Percentiles rank a stretch among this genome's conserved stretches.
phyloP scores from a whole-genome alignment of 1,284 basidiomycete genomes.

The Farysia itapuensis region DNA sequence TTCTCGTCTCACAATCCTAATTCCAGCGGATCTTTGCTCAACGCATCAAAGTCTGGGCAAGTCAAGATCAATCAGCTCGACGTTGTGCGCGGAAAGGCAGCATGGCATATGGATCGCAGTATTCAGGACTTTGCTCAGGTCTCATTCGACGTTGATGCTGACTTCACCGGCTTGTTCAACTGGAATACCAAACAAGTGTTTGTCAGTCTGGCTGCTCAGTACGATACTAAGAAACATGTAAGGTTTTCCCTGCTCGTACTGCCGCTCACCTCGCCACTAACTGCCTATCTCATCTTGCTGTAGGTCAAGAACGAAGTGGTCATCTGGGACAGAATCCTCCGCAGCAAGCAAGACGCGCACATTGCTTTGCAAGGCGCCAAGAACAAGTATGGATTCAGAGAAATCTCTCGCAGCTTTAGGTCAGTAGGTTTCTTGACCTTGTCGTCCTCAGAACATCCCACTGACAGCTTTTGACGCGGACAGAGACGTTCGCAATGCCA shows the following conservation, averaged over 20 bases:
- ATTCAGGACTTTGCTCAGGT: slow-evolving; percentile 49
- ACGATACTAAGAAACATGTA: slow-evolving; percentile 37
- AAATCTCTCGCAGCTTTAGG: slow-evolving; percentile 76
- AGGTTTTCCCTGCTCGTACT: too few relatives aligned
- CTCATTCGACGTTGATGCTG: slow-evolving; percentile 61
- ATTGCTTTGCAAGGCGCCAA: slow-evolving; percentile 68
- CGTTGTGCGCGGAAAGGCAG: slow-evolving; percentile 35
- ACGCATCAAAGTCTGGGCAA: too few relatives aligned
- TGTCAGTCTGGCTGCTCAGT: slow-evolving; percentile 60
- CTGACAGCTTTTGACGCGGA: background rate
- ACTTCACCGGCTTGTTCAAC: slow-evolving; percentile 77
- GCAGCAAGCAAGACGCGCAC: slow-evolving; percentile 72
- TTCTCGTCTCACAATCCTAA: slow-evolving; percentile 55
- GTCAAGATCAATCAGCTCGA: slow-evolving; percentile 69
- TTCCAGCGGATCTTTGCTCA: too few relatives aligned
- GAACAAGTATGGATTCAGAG: slow-evolving; percentile 83
- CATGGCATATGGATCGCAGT: slow-evolving; percentile 46
- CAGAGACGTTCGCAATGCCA: slow-evolving; percentile 62
- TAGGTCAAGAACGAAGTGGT: slow-evolving; percentile 80
- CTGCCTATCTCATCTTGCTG: too few relatives aligned
- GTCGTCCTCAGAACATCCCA: slow-evolving; percentile 1
- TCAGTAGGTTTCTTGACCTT: slow-evolving; percentile 62
- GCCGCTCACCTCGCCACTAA: background rate
- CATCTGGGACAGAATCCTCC: slow-evolving; percentile 86
- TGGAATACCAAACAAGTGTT: slow-evolving; percentile 96